Evolutionary conservation across 306 rosid genomes (phyloP).

Genomic region (Arachis hypogaea): DNA sequence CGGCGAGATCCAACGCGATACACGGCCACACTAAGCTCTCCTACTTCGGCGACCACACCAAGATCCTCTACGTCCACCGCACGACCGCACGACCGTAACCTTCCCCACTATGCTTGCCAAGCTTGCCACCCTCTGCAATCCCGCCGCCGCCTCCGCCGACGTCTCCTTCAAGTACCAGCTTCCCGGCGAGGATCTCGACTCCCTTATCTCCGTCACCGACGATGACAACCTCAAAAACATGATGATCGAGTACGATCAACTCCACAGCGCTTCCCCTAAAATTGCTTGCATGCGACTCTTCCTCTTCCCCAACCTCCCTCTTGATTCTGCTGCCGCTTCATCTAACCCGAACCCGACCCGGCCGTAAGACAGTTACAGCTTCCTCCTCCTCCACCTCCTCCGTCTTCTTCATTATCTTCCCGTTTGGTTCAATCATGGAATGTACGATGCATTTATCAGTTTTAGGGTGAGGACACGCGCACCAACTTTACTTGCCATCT

Average conservation of each 20-base stretch:
- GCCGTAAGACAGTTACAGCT: background rate
- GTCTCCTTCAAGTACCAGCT: conserved; percentile 22
- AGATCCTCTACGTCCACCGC: background rate
- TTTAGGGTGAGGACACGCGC: background rate
- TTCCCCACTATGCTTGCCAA: background rate
- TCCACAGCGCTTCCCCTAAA: conserved; percentile 60
- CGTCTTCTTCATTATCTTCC: background rate
- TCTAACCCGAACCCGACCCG: conserved; percentile 33
- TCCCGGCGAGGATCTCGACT: conserved; percentile 94
- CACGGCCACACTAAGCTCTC: background rate
- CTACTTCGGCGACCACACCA: background rate
- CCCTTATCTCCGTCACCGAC: conserved; percentile 83
- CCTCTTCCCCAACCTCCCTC: conserved; percentile 43
- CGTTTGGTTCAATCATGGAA: background rate
- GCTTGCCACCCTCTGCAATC: background rate
- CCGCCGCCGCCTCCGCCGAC: background rate
- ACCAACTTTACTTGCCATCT: background rate
- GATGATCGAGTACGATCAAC: conserved; percentile 97
- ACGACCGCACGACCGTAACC: background rate
- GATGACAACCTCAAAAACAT: conserved; percentile 94
- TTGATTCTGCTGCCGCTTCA: too few relatives aligned
- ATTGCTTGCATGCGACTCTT: conserved; percentile 82
- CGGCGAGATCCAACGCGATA: background rate
- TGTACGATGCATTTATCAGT: background rate
- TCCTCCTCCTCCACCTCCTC: too few relatives aligned